Base-by-base conservation (phyloP, 441 rosid genomes). In the Croton laevigatus region DNA sequence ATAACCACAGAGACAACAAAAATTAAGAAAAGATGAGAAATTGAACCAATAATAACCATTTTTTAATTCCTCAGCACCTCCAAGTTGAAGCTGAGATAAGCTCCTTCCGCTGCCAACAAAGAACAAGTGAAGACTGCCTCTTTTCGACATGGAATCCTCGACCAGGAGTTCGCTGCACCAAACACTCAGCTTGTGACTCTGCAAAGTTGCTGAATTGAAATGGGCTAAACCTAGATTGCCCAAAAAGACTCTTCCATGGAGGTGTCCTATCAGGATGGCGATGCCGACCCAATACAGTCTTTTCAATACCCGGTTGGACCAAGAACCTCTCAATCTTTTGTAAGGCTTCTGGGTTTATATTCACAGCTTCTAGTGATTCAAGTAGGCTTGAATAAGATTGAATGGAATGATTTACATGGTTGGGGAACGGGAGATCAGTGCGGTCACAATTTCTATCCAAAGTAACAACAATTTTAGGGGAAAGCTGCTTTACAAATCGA, bases 141-240 rank as follows among this genome's bases (percentile, higher is more conserved):
- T 87, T 88, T 76, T 88, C 91, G 3, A 88, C 88, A 68, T 87
- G 87, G 72, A 88, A 88, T 5, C 91, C 93, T 64, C 84, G 80
- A 6, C 68, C 86, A 14, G 81, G 87, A 46, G 82, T 80, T 69
- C 89, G 81, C 82, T 82, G 83, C 55, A 84, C 87, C 65, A 88
- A 74, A 74, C 84, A 85, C 49, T 87, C 91, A 2, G 93, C 93
- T 64, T 88, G 93, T 66, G 86, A 79, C 75, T 87, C 91, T 0
- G 87, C 76, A 52, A 82, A 82, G 75, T 84, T 88, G 71, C 93
- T 88, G 69, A 88, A 88, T 36, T 85, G 68, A n/a, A 84, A 32
- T 1, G 87, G 85, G 40, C 81, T 78, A 65, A 88, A 87, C 27
- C 93, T 91, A 17, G 82, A 71, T 3, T 88, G 84, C 62, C 82